These are phyloP conservation scores for Fusarium xyrophilum DNA, from an alignment of 2,329 filamentous ascomycete species.

Conservation along the genomic window DNA sequence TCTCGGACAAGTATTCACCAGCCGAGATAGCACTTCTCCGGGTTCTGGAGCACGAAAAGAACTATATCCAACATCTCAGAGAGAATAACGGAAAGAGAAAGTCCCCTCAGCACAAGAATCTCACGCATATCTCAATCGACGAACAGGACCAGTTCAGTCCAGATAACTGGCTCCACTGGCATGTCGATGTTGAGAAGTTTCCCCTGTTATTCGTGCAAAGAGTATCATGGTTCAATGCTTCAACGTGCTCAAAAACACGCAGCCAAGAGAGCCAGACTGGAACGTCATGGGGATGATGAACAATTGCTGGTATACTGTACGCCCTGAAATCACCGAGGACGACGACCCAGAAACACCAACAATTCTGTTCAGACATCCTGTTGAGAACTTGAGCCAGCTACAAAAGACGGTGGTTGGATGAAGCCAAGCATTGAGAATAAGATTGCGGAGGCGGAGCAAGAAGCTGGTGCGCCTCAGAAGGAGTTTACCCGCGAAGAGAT, in stretches of 20 bases:
- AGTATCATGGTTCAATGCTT: neutral
- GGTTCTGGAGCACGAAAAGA: accelerated
- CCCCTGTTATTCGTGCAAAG: neutral
- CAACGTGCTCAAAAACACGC: neutral
- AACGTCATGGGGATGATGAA: neutral
- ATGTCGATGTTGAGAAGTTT: neutral
- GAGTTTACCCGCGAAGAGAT: neutral
- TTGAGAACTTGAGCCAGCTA: neutral
- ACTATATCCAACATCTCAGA: neutral
- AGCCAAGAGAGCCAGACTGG: neutral
- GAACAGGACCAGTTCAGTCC: neutral
- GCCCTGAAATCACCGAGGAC: neutral
- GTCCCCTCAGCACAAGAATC: neutral
- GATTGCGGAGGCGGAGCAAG: neutral
- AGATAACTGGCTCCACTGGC: neutral
- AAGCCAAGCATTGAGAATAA: neutral
- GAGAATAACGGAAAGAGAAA: neutral
- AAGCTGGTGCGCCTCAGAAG: neutral
- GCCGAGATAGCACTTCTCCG: neutral
- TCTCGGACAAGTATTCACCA: neutral
- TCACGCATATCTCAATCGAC: neutral
- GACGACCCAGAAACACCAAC: neutral
- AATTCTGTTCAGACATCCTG: neutral
- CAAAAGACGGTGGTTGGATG: neutral
- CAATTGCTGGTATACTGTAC: neutral